Base-by-base conservation (phyloP, 495 filamentous ascomycete species). In the Cairneyella variabilis region DNA sequence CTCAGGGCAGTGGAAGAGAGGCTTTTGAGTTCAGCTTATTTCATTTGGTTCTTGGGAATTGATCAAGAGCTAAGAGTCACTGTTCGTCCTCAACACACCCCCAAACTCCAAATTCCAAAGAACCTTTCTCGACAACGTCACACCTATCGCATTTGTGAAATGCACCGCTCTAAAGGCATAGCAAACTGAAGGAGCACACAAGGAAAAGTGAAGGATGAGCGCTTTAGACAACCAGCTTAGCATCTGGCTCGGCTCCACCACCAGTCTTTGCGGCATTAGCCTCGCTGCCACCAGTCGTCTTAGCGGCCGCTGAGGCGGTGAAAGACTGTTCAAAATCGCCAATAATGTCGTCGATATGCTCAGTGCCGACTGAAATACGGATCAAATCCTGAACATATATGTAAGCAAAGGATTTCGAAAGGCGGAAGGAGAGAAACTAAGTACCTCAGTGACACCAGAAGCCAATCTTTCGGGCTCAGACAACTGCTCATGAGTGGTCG, bases 291-390 rank as follows among this genome's bases (percentile, higher is more conserved):
- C 60, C 60, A 17, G 18, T 45, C 4, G 54, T 61, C 30, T 54
- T 64, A 11, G 55, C 58, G 28, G 65, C 68, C 32, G 68, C 59
- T 20, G 70, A 69, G 16, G 78, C 76, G 61, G 77, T 73, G 71
- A 98, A 96, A 0, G 90, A 87, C 70, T 98, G 95, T 63, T 90
- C 84, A 64, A 98, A 97, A 70, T 98, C 93, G 45, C 83, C 85
- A 65, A 97, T 92, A 61, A 98, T 98, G 65, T 98, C 93, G 72
- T 97, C 91, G 62, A 98, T 96, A 69, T 97, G 90, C 74, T 98
- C 93, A 0, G 86, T 96, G 41, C 93, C 93, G 57, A 98, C 91
- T 0, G 95, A 97, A 65, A 97, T 95, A 53, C 93, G 87, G 71
- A 98, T 96, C 11, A 88, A 80, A 67, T 98, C 93, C 72, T 71